phyloP scores from a whole-genome alignment of 1,284 basidiomycete genomes.

The Cystobasidium slooffiae region DNA sequence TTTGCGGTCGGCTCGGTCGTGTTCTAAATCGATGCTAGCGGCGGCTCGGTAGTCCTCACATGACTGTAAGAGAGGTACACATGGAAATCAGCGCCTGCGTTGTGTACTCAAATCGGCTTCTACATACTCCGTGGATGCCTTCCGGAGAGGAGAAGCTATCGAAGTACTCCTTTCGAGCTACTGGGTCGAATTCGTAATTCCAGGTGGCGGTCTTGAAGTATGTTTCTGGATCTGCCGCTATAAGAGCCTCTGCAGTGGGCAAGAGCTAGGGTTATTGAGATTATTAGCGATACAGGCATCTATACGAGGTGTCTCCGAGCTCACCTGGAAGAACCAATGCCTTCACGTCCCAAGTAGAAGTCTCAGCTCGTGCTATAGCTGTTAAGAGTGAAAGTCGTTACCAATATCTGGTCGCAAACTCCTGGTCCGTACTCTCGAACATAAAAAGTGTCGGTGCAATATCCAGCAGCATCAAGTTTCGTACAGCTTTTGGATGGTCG shows the following conservation, averaged over 20 bases:
- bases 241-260: conserved; percentile 54
- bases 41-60: conserved; percentile 59
- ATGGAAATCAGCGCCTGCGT: background rate
- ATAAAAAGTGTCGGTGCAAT: conserved; percentile 57
- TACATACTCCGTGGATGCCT: conserved; percentile 50
- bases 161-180: conserved; percentile 51
- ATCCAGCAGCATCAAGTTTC: conserved; percentile 57
- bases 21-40: conserved; percentile 56
- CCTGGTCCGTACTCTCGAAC: conserved; percentile 50
- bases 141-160: conserved; percentile 47
- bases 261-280: conserved; percentile 35
- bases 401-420: conserved; percentile 46
- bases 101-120: background rate
- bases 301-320: background rate
- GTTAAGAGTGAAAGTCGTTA: background rate
- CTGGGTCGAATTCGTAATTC: conserved; percentile 43
- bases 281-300: background rate
- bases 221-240: conserved; percentile 48
- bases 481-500: conserved; percentile 55
- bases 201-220: conserved; percentile 50
- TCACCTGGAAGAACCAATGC: conserved; percentile 57
- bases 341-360: background rate
- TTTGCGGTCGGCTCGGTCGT: conserved; percentile 54
- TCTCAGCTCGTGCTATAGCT: no score
- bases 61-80: conserved; percentile 45